phyloP scores from a whole-genome alignment of 2,329 filamentous ascomycete species.

The Fusarium anthophilum region DNA sequence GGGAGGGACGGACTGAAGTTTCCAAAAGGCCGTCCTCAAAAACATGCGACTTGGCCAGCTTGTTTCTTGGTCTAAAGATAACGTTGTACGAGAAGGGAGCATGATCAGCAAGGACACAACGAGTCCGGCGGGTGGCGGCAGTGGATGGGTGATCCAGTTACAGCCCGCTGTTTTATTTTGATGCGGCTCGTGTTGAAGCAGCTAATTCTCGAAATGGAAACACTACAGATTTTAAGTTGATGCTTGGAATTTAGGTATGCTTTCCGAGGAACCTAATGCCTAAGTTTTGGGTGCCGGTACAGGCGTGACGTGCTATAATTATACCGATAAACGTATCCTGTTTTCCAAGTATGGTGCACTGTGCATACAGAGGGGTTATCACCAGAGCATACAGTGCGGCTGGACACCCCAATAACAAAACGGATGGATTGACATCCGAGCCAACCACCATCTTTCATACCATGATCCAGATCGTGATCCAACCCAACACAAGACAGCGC shows the following conservation, averaged over 20 bases:
- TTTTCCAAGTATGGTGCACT: constrained; percentile 16
- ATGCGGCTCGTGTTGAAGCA: constrained; percentile 28
- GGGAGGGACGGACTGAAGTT: constrained; percentile 3
- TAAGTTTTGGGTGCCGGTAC: not conserved
- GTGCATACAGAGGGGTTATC: not conserved
- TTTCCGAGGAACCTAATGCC: not conserved
- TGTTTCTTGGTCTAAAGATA: constrained; percentile 8
- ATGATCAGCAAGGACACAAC: constrained; percentile 25
- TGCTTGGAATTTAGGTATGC: not conserved
- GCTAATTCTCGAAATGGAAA: constrained; percentile 26
- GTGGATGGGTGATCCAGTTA: constrained; percentile 11
- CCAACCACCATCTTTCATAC: constrained; percentile 24
- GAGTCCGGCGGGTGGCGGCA: constrained; percentile 21
- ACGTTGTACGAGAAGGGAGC: constrained; percentile 20
- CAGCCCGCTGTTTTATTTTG: constrained; percentile 1
- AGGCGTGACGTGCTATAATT: not conserved
- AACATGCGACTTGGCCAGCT: not conserved
- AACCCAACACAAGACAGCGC: constrained; percentile 6
- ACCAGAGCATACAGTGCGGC: constrained; percentile 18
- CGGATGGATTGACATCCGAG: constrained; percentile 24
- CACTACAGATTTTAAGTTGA: constrained; percentile 11
- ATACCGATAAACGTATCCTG: not conserved
- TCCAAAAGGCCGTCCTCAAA: not conserved
- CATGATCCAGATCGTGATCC: constrained; percentile 33
- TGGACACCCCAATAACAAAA: not conserved